Evolutionary conservation across 805 yeast species (phyloP).

Genomic region (Saccharomyces eubayanus): DNA sequence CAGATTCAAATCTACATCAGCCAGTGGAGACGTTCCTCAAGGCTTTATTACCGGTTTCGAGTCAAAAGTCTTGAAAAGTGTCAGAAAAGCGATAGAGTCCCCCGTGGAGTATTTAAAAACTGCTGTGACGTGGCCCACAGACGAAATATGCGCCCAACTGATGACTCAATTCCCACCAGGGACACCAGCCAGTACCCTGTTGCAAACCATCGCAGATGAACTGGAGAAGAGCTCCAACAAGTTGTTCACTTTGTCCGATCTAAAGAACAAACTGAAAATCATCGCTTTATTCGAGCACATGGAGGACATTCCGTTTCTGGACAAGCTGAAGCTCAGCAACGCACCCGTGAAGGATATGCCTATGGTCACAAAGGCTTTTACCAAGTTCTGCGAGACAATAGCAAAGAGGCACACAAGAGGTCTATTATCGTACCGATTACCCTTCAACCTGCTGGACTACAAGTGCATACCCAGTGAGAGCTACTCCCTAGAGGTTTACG

Average conservation of each 20-base stretch:
- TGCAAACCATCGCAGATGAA: slow-evolving; percentile 38
- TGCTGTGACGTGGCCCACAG: slow-evolving; percentile 79
- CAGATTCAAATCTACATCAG: slow-evolving; percentile 39
- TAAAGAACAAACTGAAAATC: slow-evolving; percentile 31
- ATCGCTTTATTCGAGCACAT: slow-evolving; percentile 39
- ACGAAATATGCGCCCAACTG: slow-evolving; percentile 56
- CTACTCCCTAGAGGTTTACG: slow-evolving; percentile 34
- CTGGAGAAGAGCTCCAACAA: slow-evolving; percentile 16
- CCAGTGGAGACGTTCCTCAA: slow-evolving; percentile 16
- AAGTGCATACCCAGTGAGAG: slow-evolving; percentile 19
- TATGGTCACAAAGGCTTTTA: slow-evolving; percentile 37
- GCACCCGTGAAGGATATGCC: slow-evolving; percentile 49
- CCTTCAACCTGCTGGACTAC: slow-evolving; percentile 24
- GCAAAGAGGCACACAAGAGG: slow-evolving; percentile 46
- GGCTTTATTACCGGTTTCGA: slow-evolving; percentile 52
- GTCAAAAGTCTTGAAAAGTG: slow-evolving; percentile 35
- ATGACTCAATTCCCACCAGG: slow-evolving; percentile 52
- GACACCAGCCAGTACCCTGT: slow-evolving; percentile 39
- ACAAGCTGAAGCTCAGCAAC: slow-evolving; percentile 47
- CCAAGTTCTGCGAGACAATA: slow-evolving; percentile 44
- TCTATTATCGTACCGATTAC: slow-evolving; percentile 42
- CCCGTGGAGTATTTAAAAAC: slow-evolving; percentile 45
- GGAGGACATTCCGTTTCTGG: slow-evolving; percentile 41
- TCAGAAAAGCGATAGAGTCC: slow-evolving; percentile 41
- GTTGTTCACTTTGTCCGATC: slow-evolving; percentile 22